Evolutionary conservation across 108 stramenopile genomes (phyloP), one percentile per base, ranked within the genome.

Genomic region (Fistulifera solaris): DNA sequence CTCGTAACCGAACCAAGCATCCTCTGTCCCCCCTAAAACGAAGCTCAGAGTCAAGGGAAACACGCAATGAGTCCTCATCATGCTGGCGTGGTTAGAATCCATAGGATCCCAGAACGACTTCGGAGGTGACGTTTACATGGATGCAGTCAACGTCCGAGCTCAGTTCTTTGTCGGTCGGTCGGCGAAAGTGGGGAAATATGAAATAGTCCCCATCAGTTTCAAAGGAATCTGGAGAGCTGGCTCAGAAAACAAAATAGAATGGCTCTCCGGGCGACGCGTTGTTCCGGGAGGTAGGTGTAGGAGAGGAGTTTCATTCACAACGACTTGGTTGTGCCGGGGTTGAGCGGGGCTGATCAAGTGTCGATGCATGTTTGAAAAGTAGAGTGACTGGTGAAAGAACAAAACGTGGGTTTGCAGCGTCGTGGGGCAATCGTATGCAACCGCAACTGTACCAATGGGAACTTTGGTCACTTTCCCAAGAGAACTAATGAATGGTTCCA

Each of bases 271-370:
- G 8, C 8, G 31, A 35, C 31, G 31, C n/a, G n/a, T n/a, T 3
- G 3, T 8, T 35, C 8, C 31, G 3, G 31, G 31, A 6, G 31
- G 6, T 35, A 35, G 31, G 8, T 17, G 25, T 4, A 57, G 23
- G 40, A 25, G 27, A 27, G 66, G 66, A 15, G 2, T 1, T 18
- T 75, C 68, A 27, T 52, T 42, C 15, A 75, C 58, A 1, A 11
- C 26, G 13, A 71, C 26, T 7, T 70, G 71, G 49, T 48, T 47
- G 18, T 42, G 13, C 27, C 77, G 62, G 2, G 68, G 15, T 41
- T 78, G 68, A 45, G 59, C 68, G 8, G 77, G 62, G 41, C 68
- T 61, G 8, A 79, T 27, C 22, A 79, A 27, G 16, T 60, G 19
- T 10, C 62, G 27, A n/a, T 66, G 21, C 28, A 43, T 28, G 27